Evolutionary conservation across 140 eudicot species (phyloP).

Genomic region (Erigeron philadelphicus): DNA sequence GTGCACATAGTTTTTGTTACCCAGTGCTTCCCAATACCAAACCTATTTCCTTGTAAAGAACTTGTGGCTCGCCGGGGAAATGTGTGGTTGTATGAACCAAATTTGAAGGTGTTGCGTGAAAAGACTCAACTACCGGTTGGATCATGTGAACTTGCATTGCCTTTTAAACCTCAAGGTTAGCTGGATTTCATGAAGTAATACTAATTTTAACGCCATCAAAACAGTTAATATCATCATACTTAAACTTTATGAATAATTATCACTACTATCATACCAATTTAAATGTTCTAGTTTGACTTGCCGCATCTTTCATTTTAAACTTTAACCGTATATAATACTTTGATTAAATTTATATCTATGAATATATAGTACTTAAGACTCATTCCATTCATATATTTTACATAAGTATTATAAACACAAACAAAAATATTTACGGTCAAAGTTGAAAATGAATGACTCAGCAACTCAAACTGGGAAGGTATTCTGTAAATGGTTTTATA

Average conservation of each 20-base stretch:
- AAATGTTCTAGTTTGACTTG: too few relatives aligned
- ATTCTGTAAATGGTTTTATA: not conserved
- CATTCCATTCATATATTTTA: too few relatives aligned
- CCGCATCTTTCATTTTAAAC: too few relatives aligned
- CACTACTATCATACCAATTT: too few relatives aligned
- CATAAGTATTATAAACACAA: too few relatives aligned
- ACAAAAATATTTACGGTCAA: too few relatives aligned
- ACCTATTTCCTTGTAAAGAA: slow-evolving; percentile 74
- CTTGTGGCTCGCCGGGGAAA: slow-evolving; percentile 56
- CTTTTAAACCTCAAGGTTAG: slow-evolving; percentile 62
- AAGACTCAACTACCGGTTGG: slow-evolving; percentile 78
- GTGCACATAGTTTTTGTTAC: slow-evolving; percentile 62
- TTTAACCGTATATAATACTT: too few relatives aligned
- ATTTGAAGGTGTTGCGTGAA: slow-evolving; percentile 50
- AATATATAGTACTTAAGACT: too few relatives aligned
- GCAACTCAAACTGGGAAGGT: not conserved
- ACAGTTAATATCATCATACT: not conserved
- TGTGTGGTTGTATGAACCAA: slow-evolving; percentile 70
- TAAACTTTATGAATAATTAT: too few relatives aligned
- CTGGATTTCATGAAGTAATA: not conserved
- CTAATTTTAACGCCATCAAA: not conserved
- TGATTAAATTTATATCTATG: too few relatives aligned
- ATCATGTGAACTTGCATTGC: slow-evolving; percentile 91
- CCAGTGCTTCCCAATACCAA: slow-evolving; percentile 72
- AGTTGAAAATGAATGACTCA: not conserved